Conservation (phyloP, 768 basidiomycete genomes). For the Suillus spraguei region DNA sequence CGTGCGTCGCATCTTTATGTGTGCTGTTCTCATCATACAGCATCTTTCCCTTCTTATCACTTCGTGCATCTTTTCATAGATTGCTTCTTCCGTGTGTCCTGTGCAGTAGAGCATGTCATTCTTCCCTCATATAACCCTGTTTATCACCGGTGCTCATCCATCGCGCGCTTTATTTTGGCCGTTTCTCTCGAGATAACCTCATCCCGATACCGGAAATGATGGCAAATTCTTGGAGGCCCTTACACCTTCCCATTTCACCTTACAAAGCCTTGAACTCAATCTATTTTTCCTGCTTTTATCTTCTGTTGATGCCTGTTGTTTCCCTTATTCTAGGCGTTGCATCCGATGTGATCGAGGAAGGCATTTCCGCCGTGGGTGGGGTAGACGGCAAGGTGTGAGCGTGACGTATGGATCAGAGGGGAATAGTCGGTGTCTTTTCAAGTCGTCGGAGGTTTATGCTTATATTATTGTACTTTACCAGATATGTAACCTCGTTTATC, state of each 20-base stretch:
- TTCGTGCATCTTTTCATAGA: slow-evolving; percentile 4
- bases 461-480: neutral
- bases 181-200: slow-evolving; percentile 4
- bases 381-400: neutral
- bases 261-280: slow-evolving; percentile 9
- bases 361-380: neutral
- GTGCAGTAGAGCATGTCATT: neutral
- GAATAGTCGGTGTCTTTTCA: neutral
- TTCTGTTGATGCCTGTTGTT: neutral
- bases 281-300: neutral
- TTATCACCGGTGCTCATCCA: neutral
- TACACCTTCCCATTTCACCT: slow-evolving; percentile 1
- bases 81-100: neutral
- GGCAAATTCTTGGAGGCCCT: neutral
- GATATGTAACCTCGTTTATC: neutral
- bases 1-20: neutral
- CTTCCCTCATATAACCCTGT: neutral
- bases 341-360: slow-evolving; percentile 1
- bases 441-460: neutral
- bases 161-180: neutral
- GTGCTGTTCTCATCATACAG: neutral
- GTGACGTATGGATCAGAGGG: neutral
- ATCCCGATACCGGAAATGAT: neutral
- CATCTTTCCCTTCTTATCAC: slow-evolving; percentile 8
- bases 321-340: neutral